Percentiles rank a stretch among this genome's conserved stretches.
These are phyloP conservation scores for Blastocystis sp. DNA, from an alignment of 352 stramenopile species.

Conservation along the genomic window DNA sequence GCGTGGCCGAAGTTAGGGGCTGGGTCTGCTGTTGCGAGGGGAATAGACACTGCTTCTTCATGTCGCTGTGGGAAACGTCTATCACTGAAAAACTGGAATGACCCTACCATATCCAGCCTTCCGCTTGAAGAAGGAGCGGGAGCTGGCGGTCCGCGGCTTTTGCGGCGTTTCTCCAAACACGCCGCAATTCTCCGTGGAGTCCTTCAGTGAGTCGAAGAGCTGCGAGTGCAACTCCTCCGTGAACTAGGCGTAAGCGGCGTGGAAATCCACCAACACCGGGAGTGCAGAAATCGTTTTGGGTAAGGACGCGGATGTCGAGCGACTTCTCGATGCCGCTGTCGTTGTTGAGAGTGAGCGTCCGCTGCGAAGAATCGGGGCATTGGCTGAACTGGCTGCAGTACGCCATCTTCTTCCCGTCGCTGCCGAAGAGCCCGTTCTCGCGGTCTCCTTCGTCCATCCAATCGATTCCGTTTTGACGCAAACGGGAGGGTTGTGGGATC, in stretches of 20 bases:
- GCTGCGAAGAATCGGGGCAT: slow-evolving; percentile 24
- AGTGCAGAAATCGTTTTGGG: slow-evolving; percentile 64
- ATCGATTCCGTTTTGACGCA: background rate
- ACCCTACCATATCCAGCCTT: slow-evolving; percentile 47
- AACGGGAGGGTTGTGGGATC: slow-evolving; percentile 15
- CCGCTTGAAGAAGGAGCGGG: slow-evolving; percentile 55
- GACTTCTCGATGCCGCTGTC: slow-evolving; percentile 63
- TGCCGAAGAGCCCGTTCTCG: slow-evolving; percentile 27
- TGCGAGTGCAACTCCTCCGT: slow-evolving; percentile 44
- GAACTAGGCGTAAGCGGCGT: background rate
- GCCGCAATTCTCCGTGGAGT: slow-evolving; percentile 40
- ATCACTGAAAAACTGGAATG: background rate
- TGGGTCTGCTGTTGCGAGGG: background rate
- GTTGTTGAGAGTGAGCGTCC: background rate
- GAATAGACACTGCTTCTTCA: slow-evolving; percentile 39
- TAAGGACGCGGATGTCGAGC: slow-evolving; percentile 54
- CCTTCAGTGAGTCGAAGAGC: slow-evolving; percentile 26
- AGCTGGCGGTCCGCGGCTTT: background rate
- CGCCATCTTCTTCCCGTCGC: background rate
- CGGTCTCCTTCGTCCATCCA: slow-evolving; percentile 47
- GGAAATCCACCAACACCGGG: slow-evolving; percentile 1
- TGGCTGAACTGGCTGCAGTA: slow-evolving; percentile 61
- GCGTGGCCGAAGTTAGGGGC: slow-evolving; percentile 27
- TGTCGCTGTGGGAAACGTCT: slow-evolving; percentile 36
- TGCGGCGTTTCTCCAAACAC: slow-evolving; percentile 61